Evolutionary conservation across 768 basidiomycete species (phyloP), one percentile per base, ranked within the genome.

Genomic region (Pleurotus citrinopileatus): DNA sequence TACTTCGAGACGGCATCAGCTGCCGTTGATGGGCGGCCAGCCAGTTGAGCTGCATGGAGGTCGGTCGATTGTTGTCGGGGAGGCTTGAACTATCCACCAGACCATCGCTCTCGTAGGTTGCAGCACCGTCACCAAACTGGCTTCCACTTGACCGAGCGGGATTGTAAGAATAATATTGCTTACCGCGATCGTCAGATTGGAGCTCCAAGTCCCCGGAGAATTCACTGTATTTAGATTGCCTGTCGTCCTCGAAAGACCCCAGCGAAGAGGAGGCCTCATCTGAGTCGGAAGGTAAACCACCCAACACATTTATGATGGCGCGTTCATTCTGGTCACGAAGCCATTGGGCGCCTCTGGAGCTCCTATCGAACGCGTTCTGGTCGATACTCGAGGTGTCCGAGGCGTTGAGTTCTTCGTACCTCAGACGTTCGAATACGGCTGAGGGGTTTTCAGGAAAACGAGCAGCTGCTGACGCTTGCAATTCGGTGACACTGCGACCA

Each of bases 261-360:
- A 73, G 61, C 7, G 70, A 62, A 15, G 74, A 71, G 1, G 79
- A 82, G 13, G 67, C 65, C 37, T 71, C 72, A 48, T 86, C 85
- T 2, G 79, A 75, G 42, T 77, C 77, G 2, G 86, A 86, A 10
- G 84, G 82, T 17, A 78, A 56, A 2, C 66, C 73, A 15, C 86
- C 87, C 5, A 87, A 70, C 73, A 82, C 82, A 17, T 78, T 77
- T 42, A 81, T 79, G 46, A 85, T 76, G 0, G 79, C 76, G 10
- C 89, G 80, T 27, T 82, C 77, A 46, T 83, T 89, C 67, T 96
- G 93, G 60, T 94, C 91, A 29, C 81, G 79, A 40, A 96, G 67
- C 93, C 93, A 95, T 23, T 86, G 81, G 5, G 81, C 82, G 0
- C 90, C 89, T 7, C 89, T 81, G 63, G 87, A 84, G 52, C 76